Percentiles rank a stretch among this genome's conserved stretches.
Conservation (phyloP, 1,139 yeast species). For the Petasospora rhodanensis region DNA sequence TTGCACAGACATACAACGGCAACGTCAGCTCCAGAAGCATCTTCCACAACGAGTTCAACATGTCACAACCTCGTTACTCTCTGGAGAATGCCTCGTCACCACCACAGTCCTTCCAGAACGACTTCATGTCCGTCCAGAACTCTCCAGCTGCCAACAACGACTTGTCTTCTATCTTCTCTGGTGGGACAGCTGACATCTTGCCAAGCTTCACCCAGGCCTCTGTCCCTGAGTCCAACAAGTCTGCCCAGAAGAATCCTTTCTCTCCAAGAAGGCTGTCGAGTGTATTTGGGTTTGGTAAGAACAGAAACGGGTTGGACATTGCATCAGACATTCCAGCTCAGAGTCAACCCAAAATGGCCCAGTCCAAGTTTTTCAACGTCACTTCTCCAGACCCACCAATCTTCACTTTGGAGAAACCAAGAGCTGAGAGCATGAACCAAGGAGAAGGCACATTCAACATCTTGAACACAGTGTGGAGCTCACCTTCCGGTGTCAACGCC, state of each 20-base stretch:
- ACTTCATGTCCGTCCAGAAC: conserved; percentile 19
- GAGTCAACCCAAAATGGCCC: no score
- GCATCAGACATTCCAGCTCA: no score
- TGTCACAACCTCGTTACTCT: conserved; percentile 14
- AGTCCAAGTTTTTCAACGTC: conserved; percentile 15
- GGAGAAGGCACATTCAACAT: conserved; percentile 9
- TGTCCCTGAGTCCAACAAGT: conserved; percentile 4
- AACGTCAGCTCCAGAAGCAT: conserved; percentile 16
- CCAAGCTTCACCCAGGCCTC: conserved; percentile 8
- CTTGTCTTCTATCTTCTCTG: conserved; percentile 20
- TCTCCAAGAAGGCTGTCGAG: conserved; percentile 26
- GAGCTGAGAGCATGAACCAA: no score
- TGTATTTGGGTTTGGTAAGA: conserved; percentile 23
- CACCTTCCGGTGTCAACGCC: conserved; percentile 1
- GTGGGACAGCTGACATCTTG: conserved; percentile 9
- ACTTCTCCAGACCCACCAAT: conserved; percentile 1
- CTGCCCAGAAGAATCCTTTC: conserved; percentile 14
- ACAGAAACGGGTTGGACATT: conserved; percentile 2
- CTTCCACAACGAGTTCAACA: conserved; percentile 18
- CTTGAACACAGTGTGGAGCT: conserved; percentile 2
- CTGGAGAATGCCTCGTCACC: conserved; percentile 22
- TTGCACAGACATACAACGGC: conserved; percentile 3
- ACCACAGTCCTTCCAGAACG: conserved; percentile 20
- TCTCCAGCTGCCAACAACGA: conserved; percentile 19
- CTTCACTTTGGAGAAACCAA: conserved; percentile 3